phyloP scores from a whole-genome alignment of 164 flowering plant genomes.

The Taxillus chinensis region DNA sequence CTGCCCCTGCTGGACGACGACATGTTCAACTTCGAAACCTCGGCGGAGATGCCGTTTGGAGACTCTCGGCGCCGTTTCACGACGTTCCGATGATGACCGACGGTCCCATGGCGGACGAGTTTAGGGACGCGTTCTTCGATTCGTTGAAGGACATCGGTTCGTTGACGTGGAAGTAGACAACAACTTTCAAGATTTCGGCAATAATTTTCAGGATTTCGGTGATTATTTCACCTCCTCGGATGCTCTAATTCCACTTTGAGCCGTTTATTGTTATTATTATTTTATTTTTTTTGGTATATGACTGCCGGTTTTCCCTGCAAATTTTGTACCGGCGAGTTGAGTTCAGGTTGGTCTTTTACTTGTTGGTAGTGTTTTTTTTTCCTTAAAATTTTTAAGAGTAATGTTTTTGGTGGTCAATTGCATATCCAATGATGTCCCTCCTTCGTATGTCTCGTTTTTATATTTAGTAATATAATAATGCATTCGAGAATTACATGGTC shows the following conservation, averaged over 20 bases:
- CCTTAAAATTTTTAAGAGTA: background rate
- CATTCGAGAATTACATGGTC: too few relatives aligned
- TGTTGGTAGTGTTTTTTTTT: background rate
- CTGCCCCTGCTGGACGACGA: conserved; percentile 20
- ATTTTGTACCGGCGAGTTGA: too few relatives aligned
- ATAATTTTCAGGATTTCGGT: background rate
- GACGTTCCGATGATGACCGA: background rate
- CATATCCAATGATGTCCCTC: background rate
- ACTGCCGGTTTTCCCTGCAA: too few relatives aligned
- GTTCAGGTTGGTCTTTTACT: too few relatives aligned
- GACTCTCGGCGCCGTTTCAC: background rate
- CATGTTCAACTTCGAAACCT: conserved; percentile 18
- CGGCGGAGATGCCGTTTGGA: background rate
- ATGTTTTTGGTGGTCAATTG: background rate
- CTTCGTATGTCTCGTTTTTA: too few relatives aligned
- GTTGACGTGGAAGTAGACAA: background rate
- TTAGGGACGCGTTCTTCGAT: background rate
- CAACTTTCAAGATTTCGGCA: background rate
- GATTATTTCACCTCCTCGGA: background rate
- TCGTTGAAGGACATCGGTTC: background rate
- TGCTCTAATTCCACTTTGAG: background rate
- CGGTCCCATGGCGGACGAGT: background rate
- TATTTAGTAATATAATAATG: too few relatives aligned
- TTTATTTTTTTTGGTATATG: too few relatives aligned
- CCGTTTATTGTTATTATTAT: background rate